A percentile compares a stretch with the other conserved stretches of the same genome.
phyloP scores from a whole-genome alignment of 2,329 filamentous ascomycete species.

The Xylariales sp. region DNA sequence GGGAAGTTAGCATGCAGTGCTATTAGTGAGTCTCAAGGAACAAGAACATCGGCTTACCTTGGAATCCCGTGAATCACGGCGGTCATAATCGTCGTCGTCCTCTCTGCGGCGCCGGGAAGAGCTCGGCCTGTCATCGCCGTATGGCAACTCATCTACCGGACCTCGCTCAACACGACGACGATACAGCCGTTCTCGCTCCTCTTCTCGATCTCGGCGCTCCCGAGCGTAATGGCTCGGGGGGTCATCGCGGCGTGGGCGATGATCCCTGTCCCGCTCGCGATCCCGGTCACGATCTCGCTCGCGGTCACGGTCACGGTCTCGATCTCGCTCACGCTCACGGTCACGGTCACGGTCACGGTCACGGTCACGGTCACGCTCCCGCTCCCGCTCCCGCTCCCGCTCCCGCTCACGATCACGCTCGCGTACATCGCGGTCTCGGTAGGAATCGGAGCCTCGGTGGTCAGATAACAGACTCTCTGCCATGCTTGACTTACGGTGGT shows the following conservation, averaged over 20 bases:
- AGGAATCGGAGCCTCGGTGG: conserved; percentile 45
- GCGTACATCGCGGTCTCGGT: conserved; percentile 32
- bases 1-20: background rate
- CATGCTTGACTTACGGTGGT: conserved; percentile 77
- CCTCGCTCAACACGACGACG: conserved; percentile 66
- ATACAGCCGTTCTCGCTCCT: conserved; percentile 84
- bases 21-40: background rate
- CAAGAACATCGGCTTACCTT: conserved; percentile 49
- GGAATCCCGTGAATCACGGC: conserved; percentile 60
- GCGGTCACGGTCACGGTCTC: conserved; percentile 29
- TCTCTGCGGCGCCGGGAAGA: conserved; percentile 71
- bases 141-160: conserved; percentile 83
- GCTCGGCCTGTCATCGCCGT: conserved; percentile 70
- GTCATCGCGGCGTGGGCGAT: conserved; percentile 56
- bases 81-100: conserved; percentile 67
- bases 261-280: conserved; percentile 39
- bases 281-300: conserved; percentile 30
- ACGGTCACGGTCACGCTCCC: conserved; percentile 31
- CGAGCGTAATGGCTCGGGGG: conserved; percentile 70
- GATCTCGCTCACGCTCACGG: conserved; percentile 26
- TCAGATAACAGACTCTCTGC: conserved; percentile 60
- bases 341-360: conserved; percentile 39
- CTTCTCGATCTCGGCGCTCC: conserved; percentile 82
- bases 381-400: conserved; percentile 28
- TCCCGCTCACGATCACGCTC: too few relatives aligned